Evolutionary conservation across 306 rosid species (phyloP), one percentile per base, ranked within the genome.

Genomic region (Pyrus communis): DNA sequence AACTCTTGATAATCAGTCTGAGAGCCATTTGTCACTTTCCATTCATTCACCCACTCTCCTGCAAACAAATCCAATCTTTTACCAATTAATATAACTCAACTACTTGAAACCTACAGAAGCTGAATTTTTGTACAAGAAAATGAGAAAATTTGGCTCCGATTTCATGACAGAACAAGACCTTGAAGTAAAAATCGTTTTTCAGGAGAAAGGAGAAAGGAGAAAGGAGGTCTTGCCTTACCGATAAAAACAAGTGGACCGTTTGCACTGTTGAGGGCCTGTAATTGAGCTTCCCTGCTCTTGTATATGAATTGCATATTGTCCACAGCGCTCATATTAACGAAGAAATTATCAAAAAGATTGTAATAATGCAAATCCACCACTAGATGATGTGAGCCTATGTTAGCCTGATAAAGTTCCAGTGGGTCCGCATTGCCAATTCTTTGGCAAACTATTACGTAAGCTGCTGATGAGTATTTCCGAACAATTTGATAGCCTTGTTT

Each of bases 401-500:
- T 42, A 43, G 98, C 93, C 73, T 86, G 86, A 83, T 81, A 87
- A 82, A 94, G 96, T 81, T 94, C 98, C 86, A 78, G 14, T 38
- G 97, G 97, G 86, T 94, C 97, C 67, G 98, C 93, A 40, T 80
- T 71, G 61, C 98, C 96, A 46, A 92, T 91, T 84, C 97, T 87
- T 83, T 92, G 97, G 88, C 96, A 94, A 74, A 94, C 74, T 86
- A 95, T 89, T 69, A 92, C 97, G 67, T 95, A 89, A 55, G 90
- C 91, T 4, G 89, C 79, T 62, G 89, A n/a, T 1, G 97, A 92
- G 78, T 92, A 72, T 54, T 92, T 92, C 46, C 89, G 86, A 77
- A 95, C 93, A 67, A 85, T 87, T 80, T 89, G 79, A 85, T 92
- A 95, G 74, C 97, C 98, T 72, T 88, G 93, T 60, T 79, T 89